phyloP scores from a whole-genome alignment of 1,284 basidiomycete species.

The Austropuccinia psidii region DNA sequence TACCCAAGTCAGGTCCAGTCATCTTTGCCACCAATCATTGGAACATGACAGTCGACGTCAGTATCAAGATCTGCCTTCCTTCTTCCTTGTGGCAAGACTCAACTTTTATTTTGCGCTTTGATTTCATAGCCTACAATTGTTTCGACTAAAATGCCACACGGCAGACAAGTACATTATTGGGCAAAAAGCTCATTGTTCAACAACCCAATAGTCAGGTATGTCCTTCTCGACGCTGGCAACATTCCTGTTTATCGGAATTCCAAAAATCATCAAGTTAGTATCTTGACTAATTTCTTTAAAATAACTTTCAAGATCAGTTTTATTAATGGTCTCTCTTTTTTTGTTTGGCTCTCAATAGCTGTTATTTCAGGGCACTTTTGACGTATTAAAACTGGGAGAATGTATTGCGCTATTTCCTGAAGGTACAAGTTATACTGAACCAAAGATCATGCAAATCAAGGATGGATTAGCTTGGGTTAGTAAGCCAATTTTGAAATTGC shows the following conservation, averaged over 20 bases:
- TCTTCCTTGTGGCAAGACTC: not conserved
- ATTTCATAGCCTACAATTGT: slow-evolving; percentile 13
- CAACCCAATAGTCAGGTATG: slow-evolving; percentile 25
- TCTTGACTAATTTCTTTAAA: not conserved
- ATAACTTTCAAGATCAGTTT: not conserved
- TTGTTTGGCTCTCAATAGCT: not conserved
- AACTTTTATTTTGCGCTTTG: not conserved
- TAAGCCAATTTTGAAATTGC: not conserved
- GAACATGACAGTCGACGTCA: slow-evolving; percentile 34
- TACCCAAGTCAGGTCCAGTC: slow-evolving; percentile 4
- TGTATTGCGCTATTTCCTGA: slow-evolving; percentile 32
- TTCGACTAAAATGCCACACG: slow-evolving; percentile 22
- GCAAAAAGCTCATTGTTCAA: slow-evolving; percentile 34
- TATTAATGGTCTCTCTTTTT: not conserved
- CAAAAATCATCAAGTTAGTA: slow-evolving; percentile 27
- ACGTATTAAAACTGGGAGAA: slow-evolving; percentile 36
- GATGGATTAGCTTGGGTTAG: slow-evolving; percentile 35
- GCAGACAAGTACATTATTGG: slow-evolving; percentile 32
- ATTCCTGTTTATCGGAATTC: slow-evolving; percentile 32
- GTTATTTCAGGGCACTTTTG: slow-evolving; percentile 34
- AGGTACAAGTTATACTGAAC: slow-evolving; percentile 31
- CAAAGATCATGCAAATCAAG: slow-evolving; percentile 26
- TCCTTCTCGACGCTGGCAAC: slow-evolving; percentile 31
- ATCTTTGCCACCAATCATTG: slow-evolving; percentile 34
- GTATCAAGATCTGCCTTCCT: not conserved